Conservation (phyloP, 495 filamentous ascomycete species). For the Usnea hakonensis region DNA sequence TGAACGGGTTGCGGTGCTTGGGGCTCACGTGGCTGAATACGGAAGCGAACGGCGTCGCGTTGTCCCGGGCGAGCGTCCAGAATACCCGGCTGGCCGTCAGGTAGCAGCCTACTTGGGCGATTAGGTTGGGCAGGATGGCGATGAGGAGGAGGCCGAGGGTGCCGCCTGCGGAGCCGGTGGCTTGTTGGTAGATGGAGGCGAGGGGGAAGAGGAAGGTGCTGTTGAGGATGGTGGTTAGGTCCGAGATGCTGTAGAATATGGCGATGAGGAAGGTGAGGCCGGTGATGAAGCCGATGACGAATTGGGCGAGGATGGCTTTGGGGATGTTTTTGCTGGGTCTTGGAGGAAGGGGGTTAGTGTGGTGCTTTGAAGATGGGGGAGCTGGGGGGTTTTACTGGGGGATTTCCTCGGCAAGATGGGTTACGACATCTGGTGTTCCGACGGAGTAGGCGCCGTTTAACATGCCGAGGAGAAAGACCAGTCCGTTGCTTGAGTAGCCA, state of each 20-base stretch:
- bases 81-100: constrained; percentile 64
- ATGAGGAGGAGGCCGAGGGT: constrained; percentile 60
- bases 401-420: constrained; percentile 70
- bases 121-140: constrained; percentile 50
- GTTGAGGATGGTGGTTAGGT: constrained; percentile 49
- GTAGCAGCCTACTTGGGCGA: constrained; percentile 54
- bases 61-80: constrained; percentile 71
- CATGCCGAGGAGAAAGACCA: constrained; percentile 65
- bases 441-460: constrained; percentile 73
- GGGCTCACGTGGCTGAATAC: constrained; percentile 33
- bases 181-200: constrained; percentile 64
- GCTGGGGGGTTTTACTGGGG: constrained; percentile 31
- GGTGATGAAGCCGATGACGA: constrained; percentile 41
- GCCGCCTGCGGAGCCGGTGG: constrained; percentile 51
- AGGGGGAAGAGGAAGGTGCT: constrained; percentile 58
- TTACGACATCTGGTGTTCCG: constrained; percentile 62
- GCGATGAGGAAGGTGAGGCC: constrained; percentile 66
- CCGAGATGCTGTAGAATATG: constrained; percentile 61
- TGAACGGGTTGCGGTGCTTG: constrained; percentile 17
- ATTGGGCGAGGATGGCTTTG: constrained; percentile 40
- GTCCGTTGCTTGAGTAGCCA: constrained; percentile 55
- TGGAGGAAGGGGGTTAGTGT: not conserved
- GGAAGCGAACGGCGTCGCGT: constrained; percentile 36
- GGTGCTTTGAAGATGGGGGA: too few relatives aligned
- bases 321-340: constrained; percentile 54